Evolutionary conservation across 83 land plant species (phyloP).

Genomic region (Isoetes engelmannii): DNA sequence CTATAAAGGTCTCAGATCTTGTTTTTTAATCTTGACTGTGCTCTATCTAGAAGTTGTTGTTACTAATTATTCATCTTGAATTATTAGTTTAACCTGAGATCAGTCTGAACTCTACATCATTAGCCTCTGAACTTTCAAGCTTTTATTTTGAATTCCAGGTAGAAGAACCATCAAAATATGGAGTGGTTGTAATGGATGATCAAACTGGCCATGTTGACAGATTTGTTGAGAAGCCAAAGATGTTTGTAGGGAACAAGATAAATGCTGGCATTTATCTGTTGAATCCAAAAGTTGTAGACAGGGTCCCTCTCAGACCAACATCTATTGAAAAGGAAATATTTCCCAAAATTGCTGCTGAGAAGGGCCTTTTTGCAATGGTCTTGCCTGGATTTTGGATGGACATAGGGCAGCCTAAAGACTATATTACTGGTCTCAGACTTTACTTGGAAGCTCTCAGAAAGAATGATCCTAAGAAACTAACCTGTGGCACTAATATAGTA

Average conservation of each 20-base stretch:
- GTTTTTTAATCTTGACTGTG: not conserved
- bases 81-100: too few species aligned
- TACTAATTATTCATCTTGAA: not conserved
- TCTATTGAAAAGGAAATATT: conserved; percentile 11
- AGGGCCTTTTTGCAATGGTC: conserved; percentile 7
- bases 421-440: conserved; percentile 1
- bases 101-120: too few species aligned
- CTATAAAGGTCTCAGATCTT: not conserved
- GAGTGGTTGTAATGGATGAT: conserved; percentile 15
- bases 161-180: conserved; percentile 17
- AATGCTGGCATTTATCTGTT: conserved; percentile 15
- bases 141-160: not conserved
- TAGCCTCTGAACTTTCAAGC: not conserved
- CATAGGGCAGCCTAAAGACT: conserved; percentile 12
- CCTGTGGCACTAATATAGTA: not conserved
- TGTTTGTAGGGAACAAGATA: conserved; percentile 10
- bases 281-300: not conserved
- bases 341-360: conserved; percentile 2
- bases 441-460: conserved; percentile 2
- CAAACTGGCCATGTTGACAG: not conserved
- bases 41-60: not conserved
- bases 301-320: conserved; percentile 2
- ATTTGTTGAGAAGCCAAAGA: conserved; percentile 8
- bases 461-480: not conserved
- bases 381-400: conserved; percentile 14